A percentile compares a stretch with the other conserved stretches of the same genome.
Conservation (phyloP, 495 filamentous ascomycete species). For the Penicillium canescens region DNA sequence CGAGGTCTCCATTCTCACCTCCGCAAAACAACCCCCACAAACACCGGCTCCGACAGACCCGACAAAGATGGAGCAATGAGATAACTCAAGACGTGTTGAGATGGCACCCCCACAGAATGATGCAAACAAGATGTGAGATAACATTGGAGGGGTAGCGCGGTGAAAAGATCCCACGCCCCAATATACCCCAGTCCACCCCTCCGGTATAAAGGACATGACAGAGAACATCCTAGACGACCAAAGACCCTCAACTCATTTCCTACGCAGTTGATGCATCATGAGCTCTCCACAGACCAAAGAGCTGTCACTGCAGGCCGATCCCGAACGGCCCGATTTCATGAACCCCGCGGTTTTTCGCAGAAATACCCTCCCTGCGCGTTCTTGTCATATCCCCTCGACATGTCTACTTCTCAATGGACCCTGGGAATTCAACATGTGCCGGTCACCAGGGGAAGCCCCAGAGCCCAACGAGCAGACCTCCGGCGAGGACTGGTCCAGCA, state of each 20-base stretch:
- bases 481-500: slow-evolving; percentile 45
- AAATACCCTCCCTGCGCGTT: slow-evolving; percentile 62
- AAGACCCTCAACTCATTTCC: too few species aligned
- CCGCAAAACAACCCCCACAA: not conserved
- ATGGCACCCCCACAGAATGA: too few species aligned
- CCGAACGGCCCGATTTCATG: slow-evolving; percentile 1
- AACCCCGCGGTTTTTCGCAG: slow-evolving; percentile 53
- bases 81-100: not conserved
- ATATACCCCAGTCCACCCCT: not conserved
- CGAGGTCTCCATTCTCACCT: not conserved
- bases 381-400: slow-evolving; percentile 57
- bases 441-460: slow-evolving; percentile 48
- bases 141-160: not conserved
- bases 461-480: slow-evolving; percentile 25
- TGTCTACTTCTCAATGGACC: slow-evolving; percentile 54
- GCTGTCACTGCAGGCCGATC: not conserved
- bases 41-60: not conserved
- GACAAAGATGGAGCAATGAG: not conserved
- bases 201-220: not conserved
- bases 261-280: not conserved
- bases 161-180: not conserved
- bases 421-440: slow-evolving; percentile 60
- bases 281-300: not conserved
- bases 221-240: too few species aligned
- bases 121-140: not conserved